Base-by-base conservation (phyloP, 2,329 filamentous ascomycete species). In the Geosmithia morbida region DNA sequence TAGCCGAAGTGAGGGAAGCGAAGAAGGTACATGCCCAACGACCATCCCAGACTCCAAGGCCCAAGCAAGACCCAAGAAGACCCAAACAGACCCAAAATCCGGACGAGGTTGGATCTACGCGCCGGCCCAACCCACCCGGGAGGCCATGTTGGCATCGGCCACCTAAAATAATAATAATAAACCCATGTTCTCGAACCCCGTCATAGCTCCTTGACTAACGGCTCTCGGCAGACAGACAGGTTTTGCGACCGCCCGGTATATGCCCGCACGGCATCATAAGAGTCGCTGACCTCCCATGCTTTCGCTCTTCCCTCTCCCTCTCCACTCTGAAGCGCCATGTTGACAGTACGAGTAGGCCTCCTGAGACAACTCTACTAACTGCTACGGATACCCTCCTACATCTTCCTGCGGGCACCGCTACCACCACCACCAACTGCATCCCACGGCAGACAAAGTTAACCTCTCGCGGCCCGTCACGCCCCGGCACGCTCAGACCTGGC, bases 111-210 rank as follows among this genome's bases (percentile, higher is more conserved):
- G 43, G 22, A 45, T 45, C 43, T 29, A 37, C 43, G 43, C 43
- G 30, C 43, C 43, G 26, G 16, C 22, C 43, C 43, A 45, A 45
- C 43, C 43, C 19, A 33, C 11, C 26, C 26, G 10, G 43, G 43
- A 8, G 43, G 43, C 30, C 43, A 33, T 45, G 43, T 45, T 45
- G 43, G 37, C 43, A 45, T 33, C 43, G 43, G 18, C 43, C 43
- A 16, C 43, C 43, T 13, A 45, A 18, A 42, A 42, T 22, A 42
- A 45, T 37, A 45, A 45, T 37, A 45, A 45, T 26, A 45, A 45
- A 13, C 40, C 41, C 17, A 43, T 43, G 41, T 18, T 20, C 3
- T 16, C 20, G 19, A 20, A 20, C 41, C 41, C 20, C 19, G 41
- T 22, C 41, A 37, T 20, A 22, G 41, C 13, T 16, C 16, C 18